These are phyloP conservation scores for Scheffersomyces ergatensis DNA, from an alignment of 805 yeast species.

Conservation along the genomic window DNA sequence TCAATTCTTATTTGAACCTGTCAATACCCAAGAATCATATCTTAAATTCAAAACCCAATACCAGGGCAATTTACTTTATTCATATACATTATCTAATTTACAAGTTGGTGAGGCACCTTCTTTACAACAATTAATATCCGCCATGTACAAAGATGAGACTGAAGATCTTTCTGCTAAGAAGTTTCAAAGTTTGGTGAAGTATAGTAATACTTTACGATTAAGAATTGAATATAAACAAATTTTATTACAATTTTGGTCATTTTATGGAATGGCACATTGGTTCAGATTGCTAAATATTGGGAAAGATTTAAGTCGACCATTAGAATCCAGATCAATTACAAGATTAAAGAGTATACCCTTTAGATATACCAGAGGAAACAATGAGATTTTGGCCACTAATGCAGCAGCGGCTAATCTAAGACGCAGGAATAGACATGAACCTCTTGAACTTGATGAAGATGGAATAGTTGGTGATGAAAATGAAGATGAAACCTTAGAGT, in stretches of 20 bases:
- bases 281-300: conserved; percentile 31
- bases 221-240: conserved; percentile 39
- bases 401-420: conserved; percentile 15
- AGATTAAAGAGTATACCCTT: conserved; percentile 25
- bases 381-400: conserved; percentile 21
- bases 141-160: conserved; percentile 20
- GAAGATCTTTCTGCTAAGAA: neutral
- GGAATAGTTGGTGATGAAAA: neutral
- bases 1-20: conserved; percentile 39
- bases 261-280: conserved; percentile 38
- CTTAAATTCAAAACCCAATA: conserved; percentile 14
- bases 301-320: conserved; percentile 28
- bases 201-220: conserved; percentile 32
- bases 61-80: conserved; percentile 21
- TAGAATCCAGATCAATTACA: conserved; percentile 23
- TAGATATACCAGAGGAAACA: conserved; percentile 14
- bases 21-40: conserved; percentile 12
- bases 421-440: neutral
- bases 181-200: conserved; percentile 19
- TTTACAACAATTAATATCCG: conserved; percentile 18
- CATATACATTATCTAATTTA: conserved; percentile 29
- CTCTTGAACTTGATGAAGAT: neutral
- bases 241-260: conserved; percentile 41
- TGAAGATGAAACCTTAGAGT: neutral
- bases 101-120: conserved; percentile 38